These are phyloP conservation scores for Polyporus arcularius DNA, from an alignment of 768 basidiomycete genomes.

Conservation along the genomic window DNA sequence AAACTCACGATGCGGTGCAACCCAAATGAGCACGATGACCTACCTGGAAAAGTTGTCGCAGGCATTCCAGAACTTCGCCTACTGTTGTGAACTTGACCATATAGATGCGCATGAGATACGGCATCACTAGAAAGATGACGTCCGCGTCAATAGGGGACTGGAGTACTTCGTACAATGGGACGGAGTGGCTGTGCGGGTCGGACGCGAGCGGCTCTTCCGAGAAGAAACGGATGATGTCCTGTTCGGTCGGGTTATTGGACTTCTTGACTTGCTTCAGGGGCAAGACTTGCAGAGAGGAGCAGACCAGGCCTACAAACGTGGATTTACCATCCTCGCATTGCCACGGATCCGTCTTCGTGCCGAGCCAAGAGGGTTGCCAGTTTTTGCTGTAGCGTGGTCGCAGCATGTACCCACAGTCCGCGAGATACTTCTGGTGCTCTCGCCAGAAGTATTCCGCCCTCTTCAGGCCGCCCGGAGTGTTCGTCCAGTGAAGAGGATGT, in stretches of 20 bases:
- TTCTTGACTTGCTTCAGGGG: conserved; percentile 17
- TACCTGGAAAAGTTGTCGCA: conserved; percentile 38
- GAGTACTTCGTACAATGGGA: conserved; percentile 25
- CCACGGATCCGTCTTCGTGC: neutral
- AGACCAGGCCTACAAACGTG: no score
- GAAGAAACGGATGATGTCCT: conserved; percentile 11
- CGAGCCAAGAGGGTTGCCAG: conserved; percentile 30
- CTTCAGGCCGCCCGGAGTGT: neutral
- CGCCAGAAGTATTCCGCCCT: conserved; percentile 8
- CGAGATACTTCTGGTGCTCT: conserved; percentile 11
- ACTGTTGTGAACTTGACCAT: conserved; percentile 34
- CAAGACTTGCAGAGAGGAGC: neutral
- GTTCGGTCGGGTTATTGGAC: conserved; percentile 21
- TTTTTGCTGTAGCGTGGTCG: conserved; percentile 26
- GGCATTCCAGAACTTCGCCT: conserved; percentile 37
- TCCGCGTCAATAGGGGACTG: conserved; percentile 10
- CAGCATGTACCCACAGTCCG: conserved; percentile 23
- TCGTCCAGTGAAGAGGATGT: neutral
- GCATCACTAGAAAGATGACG: conserved; percentile 31
- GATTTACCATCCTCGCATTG: conserved; percentile 7
- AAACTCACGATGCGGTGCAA: neutral
- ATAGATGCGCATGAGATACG: conserved; percentile 29
- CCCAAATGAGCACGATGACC: neutral
- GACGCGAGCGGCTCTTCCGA: neutral
- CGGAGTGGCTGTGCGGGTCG: conserved; percentile 27